These are phyloP conservation scores for Pachyrhizus erosus DNA, from an alignment of 306 rosid species.

Conservation along the genomic window DNA sequence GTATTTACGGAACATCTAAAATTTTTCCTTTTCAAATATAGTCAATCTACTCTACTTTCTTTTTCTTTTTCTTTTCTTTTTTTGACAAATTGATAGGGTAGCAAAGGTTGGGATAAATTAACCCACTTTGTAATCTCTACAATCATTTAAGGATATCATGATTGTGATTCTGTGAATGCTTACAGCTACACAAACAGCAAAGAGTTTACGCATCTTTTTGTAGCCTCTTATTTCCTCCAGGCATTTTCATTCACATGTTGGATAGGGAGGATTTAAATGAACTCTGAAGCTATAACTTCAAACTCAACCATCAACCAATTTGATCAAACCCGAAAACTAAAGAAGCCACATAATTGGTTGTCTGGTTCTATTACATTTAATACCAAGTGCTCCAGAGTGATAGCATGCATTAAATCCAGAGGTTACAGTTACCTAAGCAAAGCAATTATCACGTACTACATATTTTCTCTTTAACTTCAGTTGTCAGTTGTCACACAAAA, in stretches of 20 bases:
- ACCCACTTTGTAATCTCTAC: not conserved
- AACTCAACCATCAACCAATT: slow-evolving; percentile 44
- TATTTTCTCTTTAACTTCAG: not conserved
- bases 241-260: slow-evolving; percentile 13
- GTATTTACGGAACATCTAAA: no score
- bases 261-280: not conserved
- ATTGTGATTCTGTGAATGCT: no score
- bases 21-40: no score
- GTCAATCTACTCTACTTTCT: no score
- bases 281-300: not conserved
- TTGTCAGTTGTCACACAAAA: not conserved
- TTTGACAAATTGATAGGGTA: not conserved
- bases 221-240: slow-evolving; percentile 10
- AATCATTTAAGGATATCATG: not conserved
- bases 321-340: slow-evolving; percentile 15
- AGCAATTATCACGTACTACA: not conserved
- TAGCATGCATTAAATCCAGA: slow-evolving; percentile 36
- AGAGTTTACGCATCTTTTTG: not conserved
- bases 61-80: no score
- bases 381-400: slow-evolving; percentile 19
- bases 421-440: slow-evolving; percentile 8
- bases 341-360: slow-evolving; percentile 36
- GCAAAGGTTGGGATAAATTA: not conserved
- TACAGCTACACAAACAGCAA: not conserved
- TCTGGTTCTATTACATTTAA: slow-evolving; percentile 24